phyloP scores from a whole-genome alignment of 2,329 filamentous ascomycete genomes.

The Aspergillus floridensis region DNA sequence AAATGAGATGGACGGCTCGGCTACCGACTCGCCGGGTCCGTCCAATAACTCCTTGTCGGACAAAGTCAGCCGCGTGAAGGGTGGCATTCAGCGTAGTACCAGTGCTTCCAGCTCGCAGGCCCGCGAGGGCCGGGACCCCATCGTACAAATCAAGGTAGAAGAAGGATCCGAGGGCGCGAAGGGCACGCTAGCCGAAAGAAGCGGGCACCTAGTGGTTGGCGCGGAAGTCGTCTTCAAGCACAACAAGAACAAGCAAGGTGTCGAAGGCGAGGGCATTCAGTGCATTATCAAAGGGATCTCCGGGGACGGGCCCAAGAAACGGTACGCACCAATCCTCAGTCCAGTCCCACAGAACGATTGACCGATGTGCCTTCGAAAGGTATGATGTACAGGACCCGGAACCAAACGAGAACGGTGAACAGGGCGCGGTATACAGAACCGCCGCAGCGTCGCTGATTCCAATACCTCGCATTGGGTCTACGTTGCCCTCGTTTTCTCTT shows the following conservation, averaged over 20 bases:
- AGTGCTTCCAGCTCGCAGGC: conserved; percentile 44
- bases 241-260: conserved; percentile 50
- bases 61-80: conserved; percentile 46
- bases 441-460: conserved; percentile 73
- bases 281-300: conserved; percentile 73
- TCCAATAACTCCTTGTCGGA: conserved; percentile 40
- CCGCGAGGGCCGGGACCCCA: conserved; percentile 35
- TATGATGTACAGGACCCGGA: conserved; percentile 80
- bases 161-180: conserved; percentile 45
- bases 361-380: conserved; percentile 36
- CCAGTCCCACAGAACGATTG: conserved; percentile 11
- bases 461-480: conserved; percentile 62
- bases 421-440: conserved; percentile 62
- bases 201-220: conserved; percentile 45
- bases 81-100: conserved; percentile 38
- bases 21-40: conserved; percentile 46
- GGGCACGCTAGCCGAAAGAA: conserved; percentile 45
- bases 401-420: conserved; percentile 66
- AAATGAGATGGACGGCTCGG: conserved; percentile 44
- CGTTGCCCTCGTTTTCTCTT: conserved; percentile 59
- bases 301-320: conserved; percentile 69
- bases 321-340: conserved; percentile 37
- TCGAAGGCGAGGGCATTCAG: conserved; percentile 61
- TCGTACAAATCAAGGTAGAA: conserved; percentile 40
- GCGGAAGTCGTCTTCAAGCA: conserved; percentile 53